Conservation (phyloP, 805 yeast species). For the Wickerhamiella azyma region DNA sequence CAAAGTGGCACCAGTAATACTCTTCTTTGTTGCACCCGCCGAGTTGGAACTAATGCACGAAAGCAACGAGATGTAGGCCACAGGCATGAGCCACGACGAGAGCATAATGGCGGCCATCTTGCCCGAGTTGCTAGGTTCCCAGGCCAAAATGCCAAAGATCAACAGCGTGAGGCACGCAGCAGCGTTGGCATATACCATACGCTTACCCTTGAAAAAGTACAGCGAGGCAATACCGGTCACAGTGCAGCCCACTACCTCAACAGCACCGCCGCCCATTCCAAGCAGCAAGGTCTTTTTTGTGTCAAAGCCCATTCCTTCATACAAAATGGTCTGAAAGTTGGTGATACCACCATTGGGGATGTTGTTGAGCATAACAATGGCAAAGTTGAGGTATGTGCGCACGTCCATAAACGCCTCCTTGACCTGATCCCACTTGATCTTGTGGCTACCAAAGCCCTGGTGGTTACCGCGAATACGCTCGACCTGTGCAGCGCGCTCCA, state of each 20-base stretch:
- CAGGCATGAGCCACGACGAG: constrained; percentile 18
- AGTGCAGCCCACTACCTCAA: constrained; percentile 21
- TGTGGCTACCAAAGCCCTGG: constrained; percentile 42
- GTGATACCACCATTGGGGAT: constrained; percentile 45
- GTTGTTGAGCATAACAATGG: constrained; percentile 29
- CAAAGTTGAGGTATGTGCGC: constrained; percentile 36
- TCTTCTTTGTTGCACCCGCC: constrained; percentile 63
- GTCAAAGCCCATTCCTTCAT: constrained; percentile 25
- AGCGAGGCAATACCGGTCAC: constrained; percentile 9
- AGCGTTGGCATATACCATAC: constrained; percentile 30
- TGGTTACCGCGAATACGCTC: constrained; percentile 40
- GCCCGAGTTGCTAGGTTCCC: constrained; percentile 27
- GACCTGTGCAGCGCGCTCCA: constrained; percentile 36
- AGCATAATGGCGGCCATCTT: constrained; percentile 31
- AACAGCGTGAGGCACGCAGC: constrained; percentile 35
- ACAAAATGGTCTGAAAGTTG: constrained; percentile 34
- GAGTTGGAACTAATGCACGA: constrained; percentile 33
- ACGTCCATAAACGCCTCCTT: constrained; percentile 37
- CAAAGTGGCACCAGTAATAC: constrained; percentile 42
- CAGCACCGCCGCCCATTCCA: constrained; percentile 34
- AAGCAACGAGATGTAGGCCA: constrained; percentile 20
- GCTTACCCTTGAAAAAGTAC: constrained; percentile 9
- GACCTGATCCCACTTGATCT: constrained; percentile 41
- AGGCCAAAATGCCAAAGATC: constrained; percentile 35
- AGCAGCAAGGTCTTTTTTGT: constrained; percentile 27